These are phyloP conservation scores for Diaporthe sp. DNA, from an alignment of 2,329 filamentous ascomycete genomes.

Conservation along the genomic window DNA sequence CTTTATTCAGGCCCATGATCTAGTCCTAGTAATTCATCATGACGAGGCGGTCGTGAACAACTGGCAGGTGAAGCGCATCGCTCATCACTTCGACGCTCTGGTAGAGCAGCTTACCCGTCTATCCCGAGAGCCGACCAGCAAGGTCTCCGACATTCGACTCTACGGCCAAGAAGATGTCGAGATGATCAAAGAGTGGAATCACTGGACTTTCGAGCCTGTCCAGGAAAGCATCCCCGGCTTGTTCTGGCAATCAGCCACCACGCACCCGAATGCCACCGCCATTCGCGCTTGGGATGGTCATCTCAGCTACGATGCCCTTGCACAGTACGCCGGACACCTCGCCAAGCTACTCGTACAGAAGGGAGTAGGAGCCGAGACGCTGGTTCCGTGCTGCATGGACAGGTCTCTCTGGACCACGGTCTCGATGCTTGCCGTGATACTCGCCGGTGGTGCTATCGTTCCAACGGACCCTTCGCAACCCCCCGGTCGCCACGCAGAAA, in stretches of 20 bases:
- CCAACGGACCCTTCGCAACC: not conserved
- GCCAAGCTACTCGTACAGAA: not conserved
- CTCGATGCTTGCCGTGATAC: conserved; percentile 5
- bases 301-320: not conserved
- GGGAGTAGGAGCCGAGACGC: not conserved
- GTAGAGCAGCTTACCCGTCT: not conserved
- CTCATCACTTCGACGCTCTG: not conserved
- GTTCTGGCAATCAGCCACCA: not conserved
- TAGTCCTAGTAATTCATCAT: not conserved
- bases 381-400: conserved; percentile 3
- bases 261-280: not conserved
- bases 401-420: conserved; percentile 4
- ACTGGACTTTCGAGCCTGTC: not conserved
- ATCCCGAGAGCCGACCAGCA: not conserved
- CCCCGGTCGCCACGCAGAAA: not conserved
- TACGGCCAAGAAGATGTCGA: not conserved
- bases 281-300: not conserved
- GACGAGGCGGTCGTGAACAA: not conserved
- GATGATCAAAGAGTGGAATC: not conserved
- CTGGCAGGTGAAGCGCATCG: conserved; percentile 3
- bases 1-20: not conserved
- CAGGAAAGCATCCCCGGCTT: not conserved
- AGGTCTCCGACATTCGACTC: not conserved
- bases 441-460: conserved; percentile 16
- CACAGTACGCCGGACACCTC: not conserved